phyloP scores from a whole-genome alignment of 1,139 yeast species.

The Ashbya aceris region DNA sequence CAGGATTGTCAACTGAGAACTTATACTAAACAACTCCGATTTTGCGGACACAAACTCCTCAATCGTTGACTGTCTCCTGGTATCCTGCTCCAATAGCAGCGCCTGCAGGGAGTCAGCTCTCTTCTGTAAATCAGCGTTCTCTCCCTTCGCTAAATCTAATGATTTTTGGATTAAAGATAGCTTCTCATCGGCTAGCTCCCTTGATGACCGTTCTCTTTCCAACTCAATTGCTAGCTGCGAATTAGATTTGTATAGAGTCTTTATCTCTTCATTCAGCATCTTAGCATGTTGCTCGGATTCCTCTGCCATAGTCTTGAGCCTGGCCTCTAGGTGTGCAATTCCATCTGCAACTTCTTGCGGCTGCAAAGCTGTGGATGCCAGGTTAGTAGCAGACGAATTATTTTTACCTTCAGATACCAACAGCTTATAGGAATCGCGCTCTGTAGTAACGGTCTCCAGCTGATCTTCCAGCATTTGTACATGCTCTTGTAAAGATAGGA shows the following conservation, averaged over 20 bases:
- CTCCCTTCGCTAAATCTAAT: conserved; percentile 34
- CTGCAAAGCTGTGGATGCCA: background rate
- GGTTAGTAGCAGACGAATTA: conserved; percentile 13
- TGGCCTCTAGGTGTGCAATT: conserved; percentile 29
- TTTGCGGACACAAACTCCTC: conserved; percentile 44
- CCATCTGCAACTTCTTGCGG: background rate
- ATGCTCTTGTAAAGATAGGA: conserved; percentile 57
- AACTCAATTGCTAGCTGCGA: conserved; percentile 38
- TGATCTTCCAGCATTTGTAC: conserved; percentile 37
- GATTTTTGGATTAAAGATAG: conserved; percentile 31
- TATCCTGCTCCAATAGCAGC: conserved; percentile 43
- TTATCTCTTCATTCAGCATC: conserved; percentile 34
- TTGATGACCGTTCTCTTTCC: conserved; percentile 40
- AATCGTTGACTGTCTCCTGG: conserved; percentile 46
- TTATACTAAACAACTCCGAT: conserved; percentile 33
- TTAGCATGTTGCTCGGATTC: conserved; percentile 38
- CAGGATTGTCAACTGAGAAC: conserved; percentile 41
- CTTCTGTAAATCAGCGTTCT: conserved; percentile 37
- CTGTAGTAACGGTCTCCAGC: conserved; percentile 13
- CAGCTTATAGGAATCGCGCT: conserved; percentile 16
- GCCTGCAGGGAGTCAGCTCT: conserved; percentile 47
- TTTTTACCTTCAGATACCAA: conserved; percentile 22
- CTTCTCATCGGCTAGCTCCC: conserved; percentile 40
- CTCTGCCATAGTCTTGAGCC: conserved; percentile 31
- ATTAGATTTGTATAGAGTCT: conserved; percentile 38